Evolutionary conservation across 2,329 filamentous ascomycete species (phyloP).

Genomic region (Coniosporium tulheliwenetii): DNA sequence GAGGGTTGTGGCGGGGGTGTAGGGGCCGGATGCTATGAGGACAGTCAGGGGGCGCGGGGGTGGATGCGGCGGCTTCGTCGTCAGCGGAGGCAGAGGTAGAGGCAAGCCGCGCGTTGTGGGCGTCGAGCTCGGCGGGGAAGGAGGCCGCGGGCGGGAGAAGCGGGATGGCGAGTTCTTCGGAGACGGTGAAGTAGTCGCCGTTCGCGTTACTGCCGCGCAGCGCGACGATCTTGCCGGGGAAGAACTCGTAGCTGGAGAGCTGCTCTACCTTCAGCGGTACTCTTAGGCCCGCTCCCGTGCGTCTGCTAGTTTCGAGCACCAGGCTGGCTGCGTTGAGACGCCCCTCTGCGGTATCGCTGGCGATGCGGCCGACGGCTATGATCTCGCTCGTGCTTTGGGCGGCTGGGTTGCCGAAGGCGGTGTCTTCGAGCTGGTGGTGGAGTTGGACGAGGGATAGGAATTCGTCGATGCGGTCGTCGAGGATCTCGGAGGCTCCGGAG

Average conservation of each 20-base stretch:
- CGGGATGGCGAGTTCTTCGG: slow-evolving; percentile 60
- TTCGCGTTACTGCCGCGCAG: slow-evolving; percentile 75
- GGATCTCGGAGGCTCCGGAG: slow-evolving; percentile 78
- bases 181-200: slow-evolving; percentile 67
- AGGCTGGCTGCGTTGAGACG: slow-evolving; percentile 75
- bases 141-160: slow-evolving; percentile 62
- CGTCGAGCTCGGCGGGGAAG: slow-evolving; percentile 45
- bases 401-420: slow-evolving; percentile 74
- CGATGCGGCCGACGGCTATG: slow-evolving; percentile 81
- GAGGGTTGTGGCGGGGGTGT: slow-evolving; percentile 82
- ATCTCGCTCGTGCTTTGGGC: slow-evolving; percentile 73
- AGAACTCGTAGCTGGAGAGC: slow-evolving; percentile 62
- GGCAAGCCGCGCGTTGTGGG: slow-evolving; percentile 52
- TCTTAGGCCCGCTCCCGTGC: slow-evolving; percentile 67
- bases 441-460: slow-evolving; percentile 62
- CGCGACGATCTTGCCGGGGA: slow-evolving; percentile 88
- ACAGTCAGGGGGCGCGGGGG: slow-evolving; percentile 54
- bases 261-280: slow-evolving; percentile 64
- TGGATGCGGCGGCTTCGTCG: slow-evolving; percentile 36
- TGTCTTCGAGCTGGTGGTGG: slow-evolving; percentile 60
- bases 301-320: slow-evolving; percentile 74
- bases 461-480: slow-evolving; percentile 91
- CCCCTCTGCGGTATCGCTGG: slow-evolving; percentile 72
- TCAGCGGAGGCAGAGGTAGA: slow-evolving; percentile 47
- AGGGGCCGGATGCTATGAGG: slow-evolving; percentile 71